phyloP scores from a whole-genome alignment of 2,329 filamentous ascomycete species.

The Trichoderma aggressivum region DNA sequence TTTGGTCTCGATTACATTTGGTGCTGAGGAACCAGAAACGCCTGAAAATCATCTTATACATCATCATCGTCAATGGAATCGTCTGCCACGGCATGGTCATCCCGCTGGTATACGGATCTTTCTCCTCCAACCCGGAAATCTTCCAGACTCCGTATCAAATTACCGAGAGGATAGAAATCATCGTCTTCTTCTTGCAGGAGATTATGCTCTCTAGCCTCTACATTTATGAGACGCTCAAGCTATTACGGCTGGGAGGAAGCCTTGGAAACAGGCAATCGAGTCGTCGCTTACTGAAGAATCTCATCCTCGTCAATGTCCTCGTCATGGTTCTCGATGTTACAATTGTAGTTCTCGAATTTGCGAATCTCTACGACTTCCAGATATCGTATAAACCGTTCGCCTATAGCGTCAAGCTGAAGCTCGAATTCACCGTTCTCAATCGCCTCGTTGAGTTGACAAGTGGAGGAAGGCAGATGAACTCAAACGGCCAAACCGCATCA shows the following conservation, averaged over 20 bases:
- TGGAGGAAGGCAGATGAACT: background rate
- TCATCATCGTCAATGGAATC: constrained; percentile 55
- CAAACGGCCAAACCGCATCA: background rate
- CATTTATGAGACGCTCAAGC: constrained; percentile 47
- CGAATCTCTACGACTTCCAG: constrained; percentile 29
- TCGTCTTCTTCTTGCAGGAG: constrained; percentile 53
- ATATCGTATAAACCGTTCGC: constrained; percentile 32
- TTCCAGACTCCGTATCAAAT: constrained; percentile 35
- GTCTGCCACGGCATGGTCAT: constrained; percentile 53
- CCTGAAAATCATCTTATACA: constrained; percentile 48
- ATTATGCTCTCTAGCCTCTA: constrained; percentile 50
- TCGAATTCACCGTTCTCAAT: constrained; percentile 35
- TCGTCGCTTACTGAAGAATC: constrained; percentile 28
- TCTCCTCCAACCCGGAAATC: constrained; percentile 27
- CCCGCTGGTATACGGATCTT: constrained; percentile 52
- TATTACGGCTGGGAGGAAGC: constrained; percentile 39
- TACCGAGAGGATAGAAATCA: constrained; percentile 52
- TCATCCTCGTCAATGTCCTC: constrained; percentile 41
- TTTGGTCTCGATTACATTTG: constrained; percentile 61
- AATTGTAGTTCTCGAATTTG: constrained; percentile 30
- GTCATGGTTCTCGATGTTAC: constrained; percentile 42
- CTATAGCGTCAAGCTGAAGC: constrained; percentile 34
- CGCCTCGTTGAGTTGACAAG: constrained; percentile 28
- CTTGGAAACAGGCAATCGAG: constrained; percentile 25
- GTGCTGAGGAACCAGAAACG: constrained; percentile 48